These are phyloP conservation scores for Glycyrrhiza uralensis DNA, from an alignment of 306 rosid species.

Conservation along the genomic window DNA sequence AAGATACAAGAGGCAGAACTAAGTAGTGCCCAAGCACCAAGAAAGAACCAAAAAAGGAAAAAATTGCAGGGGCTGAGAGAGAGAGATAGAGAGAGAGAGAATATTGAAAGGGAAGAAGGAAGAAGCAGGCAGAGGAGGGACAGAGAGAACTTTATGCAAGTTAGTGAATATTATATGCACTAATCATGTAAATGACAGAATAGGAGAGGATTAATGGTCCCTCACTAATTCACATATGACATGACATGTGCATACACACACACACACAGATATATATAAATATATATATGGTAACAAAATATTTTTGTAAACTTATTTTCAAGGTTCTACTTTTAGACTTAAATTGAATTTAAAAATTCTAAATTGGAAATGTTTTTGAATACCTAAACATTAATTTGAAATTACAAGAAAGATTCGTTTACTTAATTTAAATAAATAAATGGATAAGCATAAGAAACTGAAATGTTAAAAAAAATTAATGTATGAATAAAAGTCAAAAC, in stretches of 20 bases:
- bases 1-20: constrained; percentile 22
- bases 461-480: too few species aligned
- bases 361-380: too few species aligned
- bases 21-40: constrained; percentile 29
- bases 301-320: too few species aligned
- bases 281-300: too few species aligned
- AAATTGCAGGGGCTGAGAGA: constrained; percentile 2
- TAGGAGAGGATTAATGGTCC: constrained; percentile 32
- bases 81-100: not conserved
- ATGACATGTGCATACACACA: not conserved
- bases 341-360: too few species aligned
- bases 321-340: too few species aligned
- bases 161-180: constrained; percentile 49
- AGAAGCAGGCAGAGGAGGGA: constrained; percentile 27
- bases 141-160: constrained; percentile 35
- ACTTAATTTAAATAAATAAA: too few species aligned
- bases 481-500: too few species aligned
- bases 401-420: too few species aligned
- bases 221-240: constrained; percentile 1
- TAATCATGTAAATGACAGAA: constrained; percentile 66
- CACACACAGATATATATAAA: too few species aligned
- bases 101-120: constrained; percentile 8
- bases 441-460: too few species aligned
- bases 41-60: constrained; percentile 12
- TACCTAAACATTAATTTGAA: too few species aligned